Conservation (phyloP, 495 filamentous ascomycete species). For the Talaromyces ruber region DNA sequence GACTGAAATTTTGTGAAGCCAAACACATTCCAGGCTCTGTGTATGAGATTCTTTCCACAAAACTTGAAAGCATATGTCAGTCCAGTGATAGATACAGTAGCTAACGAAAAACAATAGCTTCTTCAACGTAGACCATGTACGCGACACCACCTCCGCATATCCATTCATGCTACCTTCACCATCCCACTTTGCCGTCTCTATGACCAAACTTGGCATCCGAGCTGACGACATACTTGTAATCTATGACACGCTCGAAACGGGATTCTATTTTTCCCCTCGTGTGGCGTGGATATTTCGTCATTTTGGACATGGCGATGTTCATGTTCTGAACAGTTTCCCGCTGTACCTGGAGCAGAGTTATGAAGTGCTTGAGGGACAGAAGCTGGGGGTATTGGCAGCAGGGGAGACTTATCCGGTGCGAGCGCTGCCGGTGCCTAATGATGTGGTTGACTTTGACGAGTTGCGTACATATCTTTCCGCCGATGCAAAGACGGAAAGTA, state of each 20-base stretch:
- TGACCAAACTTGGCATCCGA: constrained; percentile 15
- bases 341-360: constrained; percentile 12
- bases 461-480: constrained; percentile 4
- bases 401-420: constrained; percentile 5
- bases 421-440: neutral
- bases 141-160: constrained; percentile 15
- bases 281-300: constrained; percentile 21
- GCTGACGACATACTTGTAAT: constrained; percentile 21
- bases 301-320: constrained; percentile 19
- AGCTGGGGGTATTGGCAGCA: neutral
- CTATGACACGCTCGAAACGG: constrained; percentile 22
- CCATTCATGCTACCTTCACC: constrained; percentile 22
- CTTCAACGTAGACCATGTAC: constrained; percentile 22
- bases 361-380: neutral
- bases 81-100: neutral
- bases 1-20: constrained; percentile 8
- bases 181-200: constrained; percentile 12
- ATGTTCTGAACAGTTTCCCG: constrained; percentile 27
- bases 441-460: constrained; percentile 16
- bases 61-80: neutral
- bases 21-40: constrained; percentile 22
- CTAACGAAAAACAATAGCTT: constrained; percentile 11
- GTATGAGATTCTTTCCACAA: constrained; percentile 8
- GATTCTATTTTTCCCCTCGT: constrained; percentile 21
- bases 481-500: neutral